These are phyloP conservation scores for Leccinum olivaceopallidum DNA, from an alignment of 768 basidiomycete species.

Conservation along the genomic window DNA sequence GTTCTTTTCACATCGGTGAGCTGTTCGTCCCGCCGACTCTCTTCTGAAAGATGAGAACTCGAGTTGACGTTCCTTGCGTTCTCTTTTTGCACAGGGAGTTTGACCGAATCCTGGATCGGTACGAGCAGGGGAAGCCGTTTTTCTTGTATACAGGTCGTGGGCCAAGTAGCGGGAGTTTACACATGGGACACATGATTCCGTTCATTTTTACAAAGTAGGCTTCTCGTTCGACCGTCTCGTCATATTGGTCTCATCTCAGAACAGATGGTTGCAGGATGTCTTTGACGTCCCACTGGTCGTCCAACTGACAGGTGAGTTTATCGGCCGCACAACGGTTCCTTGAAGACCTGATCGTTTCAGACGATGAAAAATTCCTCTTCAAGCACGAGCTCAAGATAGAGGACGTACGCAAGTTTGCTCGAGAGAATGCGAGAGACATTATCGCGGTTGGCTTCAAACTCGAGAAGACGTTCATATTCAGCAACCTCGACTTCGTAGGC, in stretches of 20 bases:
- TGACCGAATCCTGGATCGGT: slow-evolving; percentile 90
- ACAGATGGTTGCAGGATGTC: slow-evolving; percentile 94
- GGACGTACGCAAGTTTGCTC: slow-evolving; percentile 79
- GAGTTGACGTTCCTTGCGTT: slow-evolving; percentile 5
- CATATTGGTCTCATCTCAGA: slow-evolving; percentile 3
- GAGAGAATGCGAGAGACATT: slow-evolving; percentile 90
- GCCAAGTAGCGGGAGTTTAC: slow-evolving; percentile 95
- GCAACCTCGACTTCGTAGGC: slow-evolving; percentile 85
- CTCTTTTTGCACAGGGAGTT: slow-evolving; percentile 63
- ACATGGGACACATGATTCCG: slow-evolving; percentile 96
- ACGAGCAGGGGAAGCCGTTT: slow-evolving; percentile 96
- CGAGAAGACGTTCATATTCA: slow-evolving; percentile 97
- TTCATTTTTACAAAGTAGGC: slow-evolving; percentile 95
- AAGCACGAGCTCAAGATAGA: slow-evolving; percentile 92
- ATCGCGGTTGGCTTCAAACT: slow-evolving; percentile 94
- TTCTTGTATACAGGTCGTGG: slow-evolving; percentile 98
- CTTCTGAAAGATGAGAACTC: not conserved
- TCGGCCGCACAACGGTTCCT: not conserved
- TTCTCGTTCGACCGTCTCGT: slow-evolving; percentile 5
- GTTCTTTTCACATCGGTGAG: slow-evolving; percentile 96
- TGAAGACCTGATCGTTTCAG: slow-evolving; percentile 37
- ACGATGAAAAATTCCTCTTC: slow-evolving; percentile 99
- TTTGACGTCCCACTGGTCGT: slow-evolving; percentile 94
- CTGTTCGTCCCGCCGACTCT: not conserved
- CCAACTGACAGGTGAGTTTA: slow-evolving; percentile 80